Percentiles rank a stretch among this genome's conserved stretches.
Conservation (phyloP, 2,329 filamentous ascomycete genomes). For the Xylariales sp. region DNA sequence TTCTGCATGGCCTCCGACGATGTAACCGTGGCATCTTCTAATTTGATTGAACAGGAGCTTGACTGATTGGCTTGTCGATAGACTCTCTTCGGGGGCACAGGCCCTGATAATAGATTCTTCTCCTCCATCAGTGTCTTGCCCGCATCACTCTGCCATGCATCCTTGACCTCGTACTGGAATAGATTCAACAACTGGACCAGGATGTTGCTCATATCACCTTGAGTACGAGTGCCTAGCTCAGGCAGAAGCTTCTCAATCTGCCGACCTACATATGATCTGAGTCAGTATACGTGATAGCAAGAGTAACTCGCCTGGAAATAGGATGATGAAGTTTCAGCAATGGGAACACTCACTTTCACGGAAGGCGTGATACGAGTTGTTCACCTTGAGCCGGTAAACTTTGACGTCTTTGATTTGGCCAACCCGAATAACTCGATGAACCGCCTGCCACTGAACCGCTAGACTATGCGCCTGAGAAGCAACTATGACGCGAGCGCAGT, state of each 20-base stretch:
- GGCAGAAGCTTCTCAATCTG: constrained; percentile 26
- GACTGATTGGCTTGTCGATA: neutral
- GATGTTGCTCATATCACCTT: constrained; percentile 16
- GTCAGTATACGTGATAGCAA: neutral
- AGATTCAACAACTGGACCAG: constrained; percentile 22
- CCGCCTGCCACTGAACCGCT: constrained; percentile 21
- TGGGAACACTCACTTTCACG: constrained; percentile 20
- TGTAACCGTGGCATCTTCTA: too few species aligned
- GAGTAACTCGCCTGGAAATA: neutral
- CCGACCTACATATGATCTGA: constrained; percentile 4
- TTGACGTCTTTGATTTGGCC: constrained; percentile 21
- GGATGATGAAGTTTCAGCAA: neutral
- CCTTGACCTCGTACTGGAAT: constrained; percentile 20
- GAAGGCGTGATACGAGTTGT: constrained; percentile 22
- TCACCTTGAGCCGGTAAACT: constrained; percentile 20
- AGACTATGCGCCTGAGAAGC: constrained; percentile 22
- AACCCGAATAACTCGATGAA: constrained; percentile 25
- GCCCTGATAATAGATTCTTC: constrained; percentile 14
- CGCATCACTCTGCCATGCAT: constrained; percentile 18
- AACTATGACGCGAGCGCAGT: constrained; percentile 22
- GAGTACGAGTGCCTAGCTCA: constrained; percentile 19
- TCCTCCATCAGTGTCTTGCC: constrained; percentile 14
- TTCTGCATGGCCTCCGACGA: too few species aligned
- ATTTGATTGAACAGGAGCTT: neutral
- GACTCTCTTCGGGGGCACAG: neutral